A percentile compares a stretch with the other conserved stretches of the same genome.
These are phyloP conservation scores for Suillus bovinus DNA, from an alignment of 768 basidiomycete species.

Conservation along the genomic window DNA sequence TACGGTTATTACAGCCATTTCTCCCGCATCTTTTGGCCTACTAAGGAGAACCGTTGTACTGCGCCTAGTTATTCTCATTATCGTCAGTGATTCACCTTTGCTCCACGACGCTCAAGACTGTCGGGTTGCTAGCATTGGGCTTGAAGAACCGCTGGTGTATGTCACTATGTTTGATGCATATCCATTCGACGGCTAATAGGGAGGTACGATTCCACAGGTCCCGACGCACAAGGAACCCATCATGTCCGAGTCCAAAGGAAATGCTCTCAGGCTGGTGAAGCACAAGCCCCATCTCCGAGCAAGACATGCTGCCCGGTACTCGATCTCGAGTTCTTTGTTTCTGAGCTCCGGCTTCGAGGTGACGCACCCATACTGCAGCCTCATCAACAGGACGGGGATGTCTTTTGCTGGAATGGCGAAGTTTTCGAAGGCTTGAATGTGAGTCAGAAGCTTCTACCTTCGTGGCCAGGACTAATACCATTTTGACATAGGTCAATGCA, in stretches of 20 bases:
- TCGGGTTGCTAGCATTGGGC: too few species aligned
- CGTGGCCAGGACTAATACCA: constrained; percentile 11
- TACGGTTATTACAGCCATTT: too few species aligned
- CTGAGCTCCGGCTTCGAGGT: constrained; percentile 77
- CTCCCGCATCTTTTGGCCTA: too few species aligned
- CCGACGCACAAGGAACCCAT: constrained; percentile 54
- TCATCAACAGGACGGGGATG: constrained; percentile 53
- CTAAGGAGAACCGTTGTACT: too few species aligned
- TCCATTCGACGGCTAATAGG: too few species aligned
- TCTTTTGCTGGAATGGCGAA: constrained; percentile 89
- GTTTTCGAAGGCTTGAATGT: constrained; percentile 86
- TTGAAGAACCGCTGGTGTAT: too few species aligned
- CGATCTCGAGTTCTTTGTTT: constrained; percentile 62
- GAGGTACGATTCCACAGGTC: constrained; percentile 44
- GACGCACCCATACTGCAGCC: constrained; percentile 61
- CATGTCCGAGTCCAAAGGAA: constrained; percentile 18
- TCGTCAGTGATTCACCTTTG: too few species aligned
- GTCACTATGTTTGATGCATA: constrained; percentile 33
- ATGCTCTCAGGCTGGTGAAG: not conserved
- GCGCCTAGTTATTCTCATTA: too few species aligned
- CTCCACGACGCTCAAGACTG: too few species aligned
- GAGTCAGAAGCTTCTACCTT: constrained; percentile 16
- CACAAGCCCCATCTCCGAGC: not conserved
- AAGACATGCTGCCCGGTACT: constrained; percentile 13
- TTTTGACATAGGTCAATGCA: constrained; percentile 44